Base-by-base conservation (phyloP, 2,329 filamentous ascomycete species). In the Penicillium decumbens region DNA sequence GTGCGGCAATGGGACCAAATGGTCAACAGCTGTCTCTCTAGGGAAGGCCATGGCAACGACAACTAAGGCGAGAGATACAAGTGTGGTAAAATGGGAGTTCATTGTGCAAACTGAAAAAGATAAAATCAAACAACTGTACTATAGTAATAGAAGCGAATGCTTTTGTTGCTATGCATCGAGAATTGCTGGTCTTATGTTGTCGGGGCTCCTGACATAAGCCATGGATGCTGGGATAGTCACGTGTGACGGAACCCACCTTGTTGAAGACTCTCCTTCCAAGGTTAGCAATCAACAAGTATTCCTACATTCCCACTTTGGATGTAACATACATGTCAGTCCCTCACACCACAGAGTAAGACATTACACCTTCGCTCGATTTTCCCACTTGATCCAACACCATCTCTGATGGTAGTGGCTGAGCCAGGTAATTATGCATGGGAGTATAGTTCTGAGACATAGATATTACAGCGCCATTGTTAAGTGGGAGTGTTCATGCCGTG, bases 11-110 rank as follows among this genome's bases (percentile, higher is more conserved):
- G 37, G 49, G 24, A 47, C 47, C 1, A 15, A 6, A 25, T n/a
- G n/a, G 3, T 6, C 8, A 8, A 30, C 29, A 9, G n/a, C 25
- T 1, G 52, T 55, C 32, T 55, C 43, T 12, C 28, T 43, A n/a
- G 57, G 57, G 12, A 50, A 46, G 8, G 55, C 51, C 20, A 45
- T 46, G 20, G 40, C 33, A 13, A 23, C 18, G 3, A 47, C 3
- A 9, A 47, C 40, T 6, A 45, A 33, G 7, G 24, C 9, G 25
- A 54, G 18, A 3, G 41, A 46, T 5, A 49, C 15, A 10, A 43
- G 2, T 13, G 29, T 13, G 28, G 41, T 27, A 12, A n/a, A 35
- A 38, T 4, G 8, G 4, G 3, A 18, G 10, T 25, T 18, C 47
- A 53, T 53, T 15, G 4, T 39, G 29, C 15, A 23, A 15, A n/a